A percentile compares a stretch with the other conserved stretches of the same genome.
Conservation (phyloP, 2,329 filamentous ascomycete genomes). For the Pestalotiopsis sp. region DNA sequence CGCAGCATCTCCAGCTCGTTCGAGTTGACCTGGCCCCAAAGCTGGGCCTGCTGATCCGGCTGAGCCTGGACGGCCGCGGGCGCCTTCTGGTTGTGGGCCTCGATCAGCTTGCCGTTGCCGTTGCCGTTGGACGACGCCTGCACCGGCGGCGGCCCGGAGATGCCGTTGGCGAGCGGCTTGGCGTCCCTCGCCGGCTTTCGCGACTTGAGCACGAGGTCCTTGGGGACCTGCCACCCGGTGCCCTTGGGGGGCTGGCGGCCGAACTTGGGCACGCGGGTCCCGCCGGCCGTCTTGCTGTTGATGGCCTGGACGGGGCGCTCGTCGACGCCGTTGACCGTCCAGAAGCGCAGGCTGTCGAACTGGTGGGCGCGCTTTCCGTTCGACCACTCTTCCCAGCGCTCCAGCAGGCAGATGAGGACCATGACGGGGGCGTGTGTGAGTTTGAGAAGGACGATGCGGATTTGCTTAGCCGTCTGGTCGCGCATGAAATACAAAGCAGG, state of each 20-base stretch:
- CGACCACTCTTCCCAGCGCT: not conserved
- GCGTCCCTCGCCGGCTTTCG: not conserved
- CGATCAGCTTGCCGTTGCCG: not conserved
- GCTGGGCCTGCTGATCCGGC: not conserved
- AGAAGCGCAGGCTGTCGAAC: not conserved
- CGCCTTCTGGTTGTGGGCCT: not conserved
- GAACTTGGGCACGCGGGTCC: not conserved
- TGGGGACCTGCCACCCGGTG: not conserved
- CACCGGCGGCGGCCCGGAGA: not conserved
- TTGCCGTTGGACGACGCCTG: not conserved
- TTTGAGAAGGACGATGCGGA: slow-evolving; percentile 1
- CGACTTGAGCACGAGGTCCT: not conserved
- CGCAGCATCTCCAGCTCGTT: not conserved
- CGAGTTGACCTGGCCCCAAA: not conserved
- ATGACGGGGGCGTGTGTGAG: not conserved
- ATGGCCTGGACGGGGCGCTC: not conserved
- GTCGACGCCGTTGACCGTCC: not conserved
- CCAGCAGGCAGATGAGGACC: not conserved
- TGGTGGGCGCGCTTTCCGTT: not conserved
- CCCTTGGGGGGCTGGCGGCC: not conserved
- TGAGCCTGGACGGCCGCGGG: not conserved
- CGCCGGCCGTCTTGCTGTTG: not conserved
- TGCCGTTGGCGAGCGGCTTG: not conserved
- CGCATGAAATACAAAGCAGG: not conserved
- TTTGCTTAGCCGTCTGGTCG: not conserved